Conservation (phyloP, 1,139 yeast genomes). For the Suhomyces panamericanus region DNA sequence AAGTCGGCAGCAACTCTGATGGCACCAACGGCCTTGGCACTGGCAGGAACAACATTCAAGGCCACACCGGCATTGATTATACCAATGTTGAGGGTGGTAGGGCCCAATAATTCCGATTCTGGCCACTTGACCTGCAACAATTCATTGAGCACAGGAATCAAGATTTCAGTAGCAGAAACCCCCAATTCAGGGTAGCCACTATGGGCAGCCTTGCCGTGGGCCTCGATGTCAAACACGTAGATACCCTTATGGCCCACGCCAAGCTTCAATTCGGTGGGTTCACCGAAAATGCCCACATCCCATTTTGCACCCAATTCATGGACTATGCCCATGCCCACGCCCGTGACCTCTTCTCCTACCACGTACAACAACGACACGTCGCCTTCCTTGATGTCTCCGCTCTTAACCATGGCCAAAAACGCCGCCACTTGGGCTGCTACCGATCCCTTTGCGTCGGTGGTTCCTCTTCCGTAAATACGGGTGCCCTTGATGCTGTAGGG, state of each 20-base stretch:
- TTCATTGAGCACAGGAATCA: slow-evolving; percentile 49
- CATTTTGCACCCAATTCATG: slow-evolving; percentile 46
- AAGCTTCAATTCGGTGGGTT: slow-evolving; percentile 68
- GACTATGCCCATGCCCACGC: slow-evolving; percentile 58
- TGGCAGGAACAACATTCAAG: slow-evolving; percentile 62
- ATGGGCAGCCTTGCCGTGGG: slow-evolving; percentile 61
- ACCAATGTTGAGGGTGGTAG: slow-evolving; percentile 64
- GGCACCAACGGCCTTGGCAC: slow-evolving; percentile 50
- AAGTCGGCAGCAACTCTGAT: slow-evolving; percentile 57
- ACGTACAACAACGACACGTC: slow-evolving; percentile 63
- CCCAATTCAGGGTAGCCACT: slow-evolving; percentile 75
- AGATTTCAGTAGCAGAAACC: slow-evolving; percentile 57
- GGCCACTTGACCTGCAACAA: slow-evolving; percentile 46
- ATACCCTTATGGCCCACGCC: slow-evolving; percentile 73
- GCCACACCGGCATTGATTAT: slow-evolving; percentile 59
- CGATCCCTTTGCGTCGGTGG: slow-evolving; percentile 68
- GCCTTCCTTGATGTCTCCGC: slow-evolving; percentile 45
- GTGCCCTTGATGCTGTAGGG: slow-evolving; percentile 53
- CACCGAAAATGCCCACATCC: slow-evolving; percentile 69
- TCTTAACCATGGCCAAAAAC: slow-evolving; percentile 41
- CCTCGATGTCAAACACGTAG: slow-evolving; percentile 41
- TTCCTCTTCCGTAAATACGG: slow-evolving; percentile 62
- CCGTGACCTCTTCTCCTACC: slow-evolving; percentile 68
- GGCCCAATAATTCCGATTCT: slow-evolving; percentile 53
- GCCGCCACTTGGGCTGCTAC: slow-evolving; percentile 64